Conservation (phyloP, 1,284 basidiomycete species). For the Ceratobasidium sp. region DNA sequence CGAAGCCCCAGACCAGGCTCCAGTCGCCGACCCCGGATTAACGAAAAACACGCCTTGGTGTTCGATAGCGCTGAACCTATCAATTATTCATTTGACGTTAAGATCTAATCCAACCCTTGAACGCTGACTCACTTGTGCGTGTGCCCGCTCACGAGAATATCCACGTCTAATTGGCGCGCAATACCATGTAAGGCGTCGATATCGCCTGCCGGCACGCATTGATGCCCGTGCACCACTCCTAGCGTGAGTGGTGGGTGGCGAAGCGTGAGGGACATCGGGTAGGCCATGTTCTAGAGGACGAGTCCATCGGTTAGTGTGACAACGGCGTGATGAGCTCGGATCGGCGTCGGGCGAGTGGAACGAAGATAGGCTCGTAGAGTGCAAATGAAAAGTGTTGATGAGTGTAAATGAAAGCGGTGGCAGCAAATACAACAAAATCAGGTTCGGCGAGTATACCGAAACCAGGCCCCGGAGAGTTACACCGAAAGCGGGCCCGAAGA, state of each 20-base stretch:
- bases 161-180: slow-evolving; percentile 96
- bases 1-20: slow-evolving; percentile 88
- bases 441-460: slow-evolving; percentile 8
- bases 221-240: slow-evolving; percentile 95
- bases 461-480: not conserved
- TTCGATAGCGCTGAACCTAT: slow-evolving; percentile 93
- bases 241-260: slow-evolving; percentile 91
- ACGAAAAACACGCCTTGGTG: slow-evolving; percentile 94
- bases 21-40: slow-evolving; percentile 95
- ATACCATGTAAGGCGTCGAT: slow-evolving; percentile 88
- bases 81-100: not conserved
- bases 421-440: not conserved
- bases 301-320: slow-evolving; percentile 19
- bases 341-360: not conserved
- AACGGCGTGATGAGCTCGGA: not conserved
- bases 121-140: slow-evolving; percentile 84
- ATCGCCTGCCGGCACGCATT: slow-evolving; percentile 93
- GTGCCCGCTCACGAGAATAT: slow-evolving; percentile 93
- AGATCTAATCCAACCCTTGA: not conserved
- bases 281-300: slow-evolving; percentile 69
- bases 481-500: too few relatives aligned
- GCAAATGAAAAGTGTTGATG: too few relatives aligned
- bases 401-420: too few relatives aligned
- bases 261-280: slow-evolving; percentile 88
- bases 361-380: not conserved